Evolutionary conservation across 116 monocot species (phyloP), one percentile per base, ranked within the genome.

Genomic region (Cymodocea nodosa): DNA sequence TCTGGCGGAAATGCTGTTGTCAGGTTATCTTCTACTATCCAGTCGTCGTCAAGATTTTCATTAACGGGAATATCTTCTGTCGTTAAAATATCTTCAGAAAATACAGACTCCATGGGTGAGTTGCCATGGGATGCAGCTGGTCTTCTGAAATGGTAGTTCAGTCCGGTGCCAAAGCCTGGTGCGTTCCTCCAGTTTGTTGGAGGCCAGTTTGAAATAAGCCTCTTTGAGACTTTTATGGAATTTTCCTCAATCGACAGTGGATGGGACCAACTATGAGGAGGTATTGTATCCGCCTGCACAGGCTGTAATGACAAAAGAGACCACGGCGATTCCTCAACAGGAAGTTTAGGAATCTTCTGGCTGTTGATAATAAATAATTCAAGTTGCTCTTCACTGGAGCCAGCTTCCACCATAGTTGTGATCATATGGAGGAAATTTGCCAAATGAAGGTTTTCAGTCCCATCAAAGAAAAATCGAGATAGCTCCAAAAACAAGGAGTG

Each of bases 391-490:
- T 15, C 59, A 20, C 74, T 75, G 18, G 83, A 79, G 25, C 91
- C 83, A 60, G 91, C 83, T 59, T 84, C 78, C 11, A 74, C 83
- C 91, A 91, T 97, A 12, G 82, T 80, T 55, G 78, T 85, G 24
- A 88, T 59, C 97, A 97, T 97, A 73, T 91, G 97, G 55, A 97
- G 88, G 66, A 97, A 97, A 78, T 91, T 97, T 23, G 97, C 91
- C 62, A 97, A 84, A 40, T 83, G 91, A 19, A 97, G 74, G 23
- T 88, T 83, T 49, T 80, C 30, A 73, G 76, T 82, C 8, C 91
- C 97, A 69, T 78, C 65, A 75, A 88, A 85, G 68, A 97, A 88
- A 30, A 84, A 22, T 30, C 87, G 78, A 36, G 95, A 95, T 24
- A 95, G 78, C 68, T 95, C 95, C 71, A 87, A 77, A 68, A 80